Conservation (phyloP, 2,329 filamentous ascomycete genomes). For the Emericellopsis cladophorae region DNA sequence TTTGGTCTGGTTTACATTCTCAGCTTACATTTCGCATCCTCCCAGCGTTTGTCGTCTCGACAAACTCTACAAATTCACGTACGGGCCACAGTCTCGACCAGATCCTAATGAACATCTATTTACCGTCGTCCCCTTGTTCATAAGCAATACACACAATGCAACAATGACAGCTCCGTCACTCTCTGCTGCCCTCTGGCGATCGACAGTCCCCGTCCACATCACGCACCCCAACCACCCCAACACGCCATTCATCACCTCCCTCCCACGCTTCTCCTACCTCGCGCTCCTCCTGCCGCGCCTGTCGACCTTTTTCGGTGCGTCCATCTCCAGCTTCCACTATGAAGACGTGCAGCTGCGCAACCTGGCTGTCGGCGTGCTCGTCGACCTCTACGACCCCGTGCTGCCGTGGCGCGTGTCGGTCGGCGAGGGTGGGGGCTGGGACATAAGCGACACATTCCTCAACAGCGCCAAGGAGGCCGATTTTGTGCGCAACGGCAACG, state of each 20-base stretch:
- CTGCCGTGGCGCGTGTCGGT: slow-evolving; percentile 44
- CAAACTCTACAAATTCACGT: too few relatives aligned
- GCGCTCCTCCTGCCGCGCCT: slow-evolving; percentile 43
- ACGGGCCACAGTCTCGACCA: not conserved
- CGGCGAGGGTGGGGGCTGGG: slow-evolving; percentile 41
- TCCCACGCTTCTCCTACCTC: slow-evolving; percentile 48
- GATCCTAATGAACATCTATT: not conserved
- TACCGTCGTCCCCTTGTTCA: not conserved
- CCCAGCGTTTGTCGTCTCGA: too few relatives aligned
- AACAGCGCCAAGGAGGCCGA: slow-evolving; percentile 65
- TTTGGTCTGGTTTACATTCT: too few relatives aligned
- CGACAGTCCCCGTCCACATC: slow-evolving; percentile 41
- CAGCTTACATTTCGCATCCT: too few relatives aligned
- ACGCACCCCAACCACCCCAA: slow-evolving; percentile 33
- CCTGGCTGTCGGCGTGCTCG: slow-evolving; percentile 38
- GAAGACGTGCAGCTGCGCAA: slow-evolving; percentile 40
- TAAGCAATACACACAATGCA: slow-evolving; percentile 6
- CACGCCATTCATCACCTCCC: slow-evolving; percentile 36
- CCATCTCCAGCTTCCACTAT: slow-evolving; percentile 47
- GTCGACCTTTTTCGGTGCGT: slow-evolving; percentile 34
- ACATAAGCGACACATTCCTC: slow-evolving; percentile 49
- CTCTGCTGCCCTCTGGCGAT: slow-evolving; percentile 38
- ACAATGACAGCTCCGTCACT: slow-evolving; percentile 16
- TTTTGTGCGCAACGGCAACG: slow-evolving; percentile 76
- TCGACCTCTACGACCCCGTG: slow-evolving; percentile 42